Evolutionary conservation across 305 asterid species (phyloP).

Genomic region (Andrographis paniculata): DNA sequence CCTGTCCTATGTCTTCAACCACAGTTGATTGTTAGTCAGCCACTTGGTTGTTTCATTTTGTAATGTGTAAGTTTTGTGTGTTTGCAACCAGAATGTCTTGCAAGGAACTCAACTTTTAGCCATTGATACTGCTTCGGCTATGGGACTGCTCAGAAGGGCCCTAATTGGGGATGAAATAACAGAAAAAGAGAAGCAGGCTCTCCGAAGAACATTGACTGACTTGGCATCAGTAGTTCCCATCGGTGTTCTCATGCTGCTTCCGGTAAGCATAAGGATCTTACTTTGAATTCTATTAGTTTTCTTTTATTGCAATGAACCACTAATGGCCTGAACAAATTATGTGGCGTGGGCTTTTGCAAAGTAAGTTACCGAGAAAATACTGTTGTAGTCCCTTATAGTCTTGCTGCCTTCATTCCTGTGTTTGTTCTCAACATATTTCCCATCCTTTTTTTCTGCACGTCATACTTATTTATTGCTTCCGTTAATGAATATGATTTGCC

Average conservation of each 20-base stretch:
- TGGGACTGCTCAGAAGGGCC: constrained; percentile 63
- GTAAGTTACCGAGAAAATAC: not conserved
- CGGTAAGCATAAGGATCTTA: constrained; percentile 46
- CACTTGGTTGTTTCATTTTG: not conserved
- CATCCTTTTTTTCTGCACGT: not conserved
- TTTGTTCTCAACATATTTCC: not conserved
- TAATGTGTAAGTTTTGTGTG: not conserved
- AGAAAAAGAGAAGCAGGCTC: constrained; percentile 90
- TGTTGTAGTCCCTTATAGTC: constrained; percentile 1
- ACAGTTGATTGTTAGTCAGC: not conserved
- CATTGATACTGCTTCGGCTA: constrained; percentile 81
- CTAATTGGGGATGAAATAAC: constrained; percentile 80
- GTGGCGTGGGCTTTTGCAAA: not conserved
- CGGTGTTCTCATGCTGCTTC: constrained; percentile 96
- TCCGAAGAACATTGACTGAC: constrained; percentile 84
- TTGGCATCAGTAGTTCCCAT: constrained; percentile 93
- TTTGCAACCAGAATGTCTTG: constrained; percentile 68
- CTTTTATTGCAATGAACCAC: constrained; percentile 6
- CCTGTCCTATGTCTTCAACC: constrained; percentile 21
- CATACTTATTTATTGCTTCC: not conserved
- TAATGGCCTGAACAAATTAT: constrained; percentile 3
- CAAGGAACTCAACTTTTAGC: constrained; percentile 99
- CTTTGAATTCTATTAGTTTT: constrained; percentile 6
- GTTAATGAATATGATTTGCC: constrained; percentile 3
- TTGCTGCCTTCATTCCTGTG: not conserved